phyloP scores from a whole-genome alignment of 768 basidiomycete genomes.

The Amanita inopinata region DNA sequence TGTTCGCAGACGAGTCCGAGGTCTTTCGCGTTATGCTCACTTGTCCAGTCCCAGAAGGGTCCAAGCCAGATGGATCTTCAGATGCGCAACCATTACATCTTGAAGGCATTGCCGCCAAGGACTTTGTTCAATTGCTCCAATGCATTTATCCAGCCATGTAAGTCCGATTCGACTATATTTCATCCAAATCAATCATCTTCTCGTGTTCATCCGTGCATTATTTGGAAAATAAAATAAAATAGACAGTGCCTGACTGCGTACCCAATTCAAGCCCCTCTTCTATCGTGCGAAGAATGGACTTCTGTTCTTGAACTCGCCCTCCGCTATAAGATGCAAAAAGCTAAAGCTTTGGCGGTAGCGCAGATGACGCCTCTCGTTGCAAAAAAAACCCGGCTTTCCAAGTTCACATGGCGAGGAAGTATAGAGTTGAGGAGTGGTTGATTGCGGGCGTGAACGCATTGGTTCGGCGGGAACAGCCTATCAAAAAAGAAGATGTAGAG shows the following conservation, averaged over 20 bases:
- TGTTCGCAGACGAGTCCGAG: conserved; percentile 1
- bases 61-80: conserved; percentile 2
- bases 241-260: no score
- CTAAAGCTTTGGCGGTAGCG: conserved; percentile 19
- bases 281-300: conserved; percentile 18
- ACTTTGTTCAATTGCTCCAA: conserved; percentile 11
- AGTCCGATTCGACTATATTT: no score
- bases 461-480: conserved; percentile 15
- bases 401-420: conserved; percentile 17
- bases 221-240: no score
- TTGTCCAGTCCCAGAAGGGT: neutral
- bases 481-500: conserved; percentile 15
- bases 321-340: conserved; percentile 23
- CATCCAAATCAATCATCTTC: no score
- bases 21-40: conserved; percentile 4
- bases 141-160: conserved; percentile 19
- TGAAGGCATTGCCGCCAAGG: neutral
- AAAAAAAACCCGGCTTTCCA: conserved; percentile 15
- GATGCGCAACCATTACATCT: conserved; percentile 3
- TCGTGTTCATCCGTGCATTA: no score
- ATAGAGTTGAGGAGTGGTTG: conserved; percentile 21
- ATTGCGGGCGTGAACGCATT: conserved; percentile 16
- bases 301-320: conserved; percentile 24
- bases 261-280: no score
- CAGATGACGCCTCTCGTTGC: conserved; percentile 14